Evolutionary conservation across 768 basidiomycete genomes (phyloP).

Genomic region (Xerocomellus chrysenteron): DNA sequence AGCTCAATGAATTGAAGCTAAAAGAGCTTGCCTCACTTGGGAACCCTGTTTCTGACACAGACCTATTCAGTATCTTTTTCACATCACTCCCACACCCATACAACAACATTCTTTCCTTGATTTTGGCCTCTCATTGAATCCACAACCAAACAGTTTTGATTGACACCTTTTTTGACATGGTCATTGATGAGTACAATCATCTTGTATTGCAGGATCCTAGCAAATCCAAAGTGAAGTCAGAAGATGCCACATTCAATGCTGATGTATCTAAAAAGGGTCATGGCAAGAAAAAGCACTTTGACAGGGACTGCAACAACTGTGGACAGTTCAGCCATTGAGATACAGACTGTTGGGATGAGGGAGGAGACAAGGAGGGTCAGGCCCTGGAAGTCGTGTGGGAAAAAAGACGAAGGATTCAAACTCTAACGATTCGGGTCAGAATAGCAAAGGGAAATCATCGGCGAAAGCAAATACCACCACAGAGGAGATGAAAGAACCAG

Average conservation of each 20-base stretch:
- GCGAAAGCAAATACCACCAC: not conserved
- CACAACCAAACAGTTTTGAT: not conserved
- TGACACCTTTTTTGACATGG: not conserved
- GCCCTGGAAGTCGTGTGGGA: not conserved
- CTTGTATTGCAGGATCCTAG: not conserved
- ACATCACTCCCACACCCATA: not conserved
- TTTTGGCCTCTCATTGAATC: not conserved
- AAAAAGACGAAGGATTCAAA: not conserved
- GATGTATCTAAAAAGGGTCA: too few relatives aligned
- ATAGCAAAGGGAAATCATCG: not conserved
- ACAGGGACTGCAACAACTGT: not conserved
- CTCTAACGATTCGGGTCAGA: not conserved
- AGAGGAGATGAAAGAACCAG: too few relatives aligned
- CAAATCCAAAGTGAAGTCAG: too few relatives aligned
- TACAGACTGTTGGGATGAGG: not conserved
- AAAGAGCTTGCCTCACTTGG: not conserved
- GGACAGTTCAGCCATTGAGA: not conserved
- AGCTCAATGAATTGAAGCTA: not conserved
- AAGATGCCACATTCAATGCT: too few relatives aligned
- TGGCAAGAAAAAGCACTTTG: too few relatives aligned
- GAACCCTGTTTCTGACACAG: not conserved
- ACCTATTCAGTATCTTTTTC: not conserved
- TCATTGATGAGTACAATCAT: not conserved
- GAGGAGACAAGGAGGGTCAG: not conserved
- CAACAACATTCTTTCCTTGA: not conserved